Conservation (phyloP, 208 protist species). For the Acanthamoeba sp. region DNA sequence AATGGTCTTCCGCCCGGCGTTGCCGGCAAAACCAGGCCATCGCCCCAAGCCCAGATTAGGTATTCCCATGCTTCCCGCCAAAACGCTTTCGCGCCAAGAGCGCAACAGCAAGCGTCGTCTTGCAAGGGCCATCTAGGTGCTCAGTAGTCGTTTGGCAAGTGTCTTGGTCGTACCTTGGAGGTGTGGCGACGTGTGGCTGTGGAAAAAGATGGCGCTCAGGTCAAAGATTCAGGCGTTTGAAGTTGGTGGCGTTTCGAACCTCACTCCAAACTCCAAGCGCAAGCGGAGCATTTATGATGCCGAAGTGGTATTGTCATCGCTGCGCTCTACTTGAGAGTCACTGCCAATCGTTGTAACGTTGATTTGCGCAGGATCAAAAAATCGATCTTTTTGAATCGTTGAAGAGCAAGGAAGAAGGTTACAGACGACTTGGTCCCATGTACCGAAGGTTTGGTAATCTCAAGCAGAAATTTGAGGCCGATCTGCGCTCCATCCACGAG, state of each 20-base stretch:
- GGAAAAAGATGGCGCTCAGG: background rate
- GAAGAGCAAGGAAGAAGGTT: background rate
- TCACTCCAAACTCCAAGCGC: slow-evolving; percentile 22
- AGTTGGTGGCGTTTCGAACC: background rate
- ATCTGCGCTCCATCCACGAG: slow-evolving; percentile 3
- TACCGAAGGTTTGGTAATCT: slow-evolving; percentile 30
- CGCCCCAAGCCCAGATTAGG: too few relatives aligned
- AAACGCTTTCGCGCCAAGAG: slow-evolving; percentile 39
- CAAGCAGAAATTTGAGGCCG: slow-evolving; percentile 26
- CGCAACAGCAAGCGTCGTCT: background rate
- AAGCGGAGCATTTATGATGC: slow-evolving; percentile 47
- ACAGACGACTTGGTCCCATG: background rate
- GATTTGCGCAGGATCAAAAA: slow-evolving; percentile 13
- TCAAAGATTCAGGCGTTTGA: slow-evolving; percentile 7
- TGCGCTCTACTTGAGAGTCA: background rate
- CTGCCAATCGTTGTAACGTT: too few relatives aligned
- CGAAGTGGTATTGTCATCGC: background rate
- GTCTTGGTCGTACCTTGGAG: too few relatives aligned
- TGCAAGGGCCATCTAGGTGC: background rate
- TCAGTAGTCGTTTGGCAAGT: background rate
- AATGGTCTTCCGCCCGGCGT: too few relatives aligned
- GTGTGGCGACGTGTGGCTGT: too few relatives aligned
- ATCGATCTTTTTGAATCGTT: slow-evolving; percentile 36
- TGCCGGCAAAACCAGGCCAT: too few relatives aligned
- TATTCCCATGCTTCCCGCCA: background rate